phyloP scores from a whole-genome alignment of 495 filamentous ascomycete genomes.

The Aspergillus taichungensis region DNA sequence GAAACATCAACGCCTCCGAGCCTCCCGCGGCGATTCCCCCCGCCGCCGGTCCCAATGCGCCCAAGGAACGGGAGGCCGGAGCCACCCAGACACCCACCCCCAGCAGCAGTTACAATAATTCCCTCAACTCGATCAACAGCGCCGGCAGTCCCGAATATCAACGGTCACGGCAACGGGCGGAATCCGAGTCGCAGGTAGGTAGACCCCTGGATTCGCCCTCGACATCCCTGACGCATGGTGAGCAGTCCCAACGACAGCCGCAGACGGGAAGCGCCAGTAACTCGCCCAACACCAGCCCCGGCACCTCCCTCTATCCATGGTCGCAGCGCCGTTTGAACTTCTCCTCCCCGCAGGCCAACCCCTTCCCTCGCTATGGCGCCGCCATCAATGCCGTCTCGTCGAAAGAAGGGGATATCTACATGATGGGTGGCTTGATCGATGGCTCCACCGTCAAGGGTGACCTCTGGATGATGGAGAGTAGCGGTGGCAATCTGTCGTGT shows the following conservation, averaged over 20 bases:
- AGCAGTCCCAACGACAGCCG: slow-evolving; percentile 26
- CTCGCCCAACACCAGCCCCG: slow-evolving; percentile 31
- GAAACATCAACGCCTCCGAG: slow-evolving; percentile 45
- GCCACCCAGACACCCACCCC: slow-evolving; percentile 48
- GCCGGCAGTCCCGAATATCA: slow-evolving; percentile 44
- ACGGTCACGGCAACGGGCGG: slow-evolving; percentile 40
- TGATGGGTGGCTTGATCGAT: slow-evolving; percentile 95
- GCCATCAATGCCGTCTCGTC: slow-evolving; percentile 88
- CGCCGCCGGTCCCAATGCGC: slow-evolving; percentile 26
- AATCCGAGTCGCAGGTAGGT: slow-evolving; percentile 44
- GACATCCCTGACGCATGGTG: slow-evolving; percentile 5
- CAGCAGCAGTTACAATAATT: slow-evolving; percentile 56
- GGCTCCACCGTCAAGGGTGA: slow-evolving; percentile 93
- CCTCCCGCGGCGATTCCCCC: slow-evolving; percentile 25
- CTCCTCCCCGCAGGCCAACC: slow-evolving; percentile 69
- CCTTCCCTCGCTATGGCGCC: slow-evolving; percentile 95
- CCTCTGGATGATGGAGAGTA: slow-evolving; percentile 94
- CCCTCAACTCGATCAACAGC: slow-evolving; percentile 46
- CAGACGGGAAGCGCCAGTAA: slow-evolving; percentile 26
- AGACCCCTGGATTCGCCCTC: too few relatives aligned
- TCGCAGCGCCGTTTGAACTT: slow-evolving; percentile 84
- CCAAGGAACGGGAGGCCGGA: slow-evolving; percentile 31
- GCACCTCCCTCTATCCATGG: slow-evolving; percentile 82
- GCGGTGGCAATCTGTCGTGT: slow-evolving; percentile 71
- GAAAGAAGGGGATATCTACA: slow-evolving; percentile 94